These are phyloP conservation scores for Mycena indigotica DNA, from an alignment of 768 basidiomycete genomes.

Conservation along the genomic window DNA sequence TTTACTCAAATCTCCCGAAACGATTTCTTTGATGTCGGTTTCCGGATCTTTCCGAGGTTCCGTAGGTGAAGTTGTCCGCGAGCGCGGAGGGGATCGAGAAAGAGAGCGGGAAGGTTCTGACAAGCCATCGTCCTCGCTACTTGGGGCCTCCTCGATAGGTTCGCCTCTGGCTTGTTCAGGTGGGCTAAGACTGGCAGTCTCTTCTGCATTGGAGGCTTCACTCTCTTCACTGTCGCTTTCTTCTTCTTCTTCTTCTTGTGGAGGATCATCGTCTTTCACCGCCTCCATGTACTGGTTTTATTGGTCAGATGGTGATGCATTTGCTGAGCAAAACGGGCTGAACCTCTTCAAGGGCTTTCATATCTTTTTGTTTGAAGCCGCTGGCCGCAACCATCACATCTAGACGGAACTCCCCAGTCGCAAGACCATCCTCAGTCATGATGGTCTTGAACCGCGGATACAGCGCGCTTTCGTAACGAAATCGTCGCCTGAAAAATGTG, in stretches of 20 bases:
- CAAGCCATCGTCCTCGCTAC: slow-evolving; percentile 28
- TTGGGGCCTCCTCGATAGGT: not conserved
- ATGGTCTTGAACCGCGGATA: slow-evolving; percentile 85
- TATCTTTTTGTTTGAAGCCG: slow-evolving; percentile 85
- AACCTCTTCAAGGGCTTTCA: slow-evolving; percentile 84
- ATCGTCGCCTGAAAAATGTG: slow-evolving; percentile 86
- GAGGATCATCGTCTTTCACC: slow-evolving; percentile 41
- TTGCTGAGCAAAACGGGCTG: slow-evolving; percentile 32
- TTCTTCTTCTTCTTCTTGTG: slow-evolving; percentile 35
- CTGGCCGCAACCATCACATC: slow-evolving; percentile 94
- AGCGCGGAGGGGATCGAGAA: slow-evolving; percentile 56
- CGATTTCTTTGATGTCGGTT: slow-evolving; percentile 58
- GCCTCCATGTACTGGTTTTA: slow-evolving; percentile 79
- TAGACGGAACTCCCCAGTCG: slow-evolving; percentile 65
- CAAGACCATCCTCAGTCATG: slow-evolving; percentile 45
- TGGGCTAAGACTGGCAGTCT: too few species aligned
- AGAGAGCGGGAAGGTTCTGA: slow-evolving; percentile 34
- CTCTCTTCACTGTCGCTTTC: slow-evolving; percentile 20
- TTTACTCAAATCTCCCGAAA: slow-evolving; percentile 63
- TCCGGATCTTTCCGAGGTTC: slow-evolving; percentile 42
- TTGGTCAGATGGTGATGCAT: too few species aligned
- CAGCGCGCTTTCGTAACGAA: slow-evolving; percentile 87
- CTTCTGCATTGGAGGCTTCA: slow-evolving; percentile 2
- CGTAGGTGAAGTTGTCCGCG: slow-evolving; percentile 47
- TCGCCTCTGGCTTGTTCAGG: not conserved